A percentile compares a stretch with the other conserved stretches of the same genome.
phyloP scores from a whole-genome alignment of 345 rosid species.

The Acer saccharum region DNA sequence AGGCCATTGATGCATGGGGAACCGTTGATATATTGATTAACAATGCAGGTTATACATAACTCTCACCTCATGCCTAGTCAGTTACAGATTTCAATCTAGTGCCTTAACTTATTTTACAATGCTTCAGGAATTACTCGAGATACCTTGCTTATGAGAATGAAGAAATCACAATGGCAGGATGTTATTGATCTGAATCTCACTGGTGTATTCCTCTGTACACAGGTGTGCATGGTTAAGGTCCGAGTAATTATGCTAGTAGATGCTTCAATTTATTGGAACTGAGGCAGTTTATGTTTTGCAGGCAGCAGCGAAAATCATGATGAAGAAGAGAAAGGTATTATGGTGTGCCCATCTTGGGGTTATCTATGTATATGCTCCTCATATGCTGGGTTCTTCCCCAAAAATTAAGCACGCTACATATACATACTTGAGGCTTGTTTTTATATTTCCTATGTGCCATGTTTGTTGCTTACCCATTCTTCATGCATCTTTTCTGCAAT shows the following conservation, averaged over 20 bases:
- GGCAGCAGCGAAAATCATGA: constrained; percentile 97
- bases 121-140: constrained; percentile 86
- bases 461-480: constrained; percentile 6
- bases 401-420: neutral
- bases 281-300: constrained; percentile 44
- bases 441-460: neutral
- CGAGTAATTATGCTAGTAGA: constrained; percentile 14
- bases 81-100: constrained; percentile 19
- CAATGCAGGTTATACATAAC: constrained; percentile 76
- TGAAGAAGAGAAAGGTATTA: constrained; percentile 83
- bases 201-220: constrained; percentile 92
- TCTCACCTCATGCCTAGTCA: neutral
- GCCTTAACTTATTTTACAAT: constrained; percentile 28
- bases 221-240: constrained; percentile 49
- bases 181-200: constrained; percentile 95
- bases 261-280: constrained; percentile 25
- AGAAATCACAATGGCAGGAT: constrained; percentile 89
- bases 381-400: neutral
- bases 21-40: constrained; percentile 88
- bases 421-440: neutral
- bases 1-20: constrained; percentile 97
- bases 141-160: constrained; percentile 91
- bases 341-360: neutral
- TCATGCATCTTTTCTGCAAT: constrained; percentile 2
- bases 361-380: neutral